Conservation (phyloP, 257 asterid genomes). For the Anisodus tanguticus region DNA sequence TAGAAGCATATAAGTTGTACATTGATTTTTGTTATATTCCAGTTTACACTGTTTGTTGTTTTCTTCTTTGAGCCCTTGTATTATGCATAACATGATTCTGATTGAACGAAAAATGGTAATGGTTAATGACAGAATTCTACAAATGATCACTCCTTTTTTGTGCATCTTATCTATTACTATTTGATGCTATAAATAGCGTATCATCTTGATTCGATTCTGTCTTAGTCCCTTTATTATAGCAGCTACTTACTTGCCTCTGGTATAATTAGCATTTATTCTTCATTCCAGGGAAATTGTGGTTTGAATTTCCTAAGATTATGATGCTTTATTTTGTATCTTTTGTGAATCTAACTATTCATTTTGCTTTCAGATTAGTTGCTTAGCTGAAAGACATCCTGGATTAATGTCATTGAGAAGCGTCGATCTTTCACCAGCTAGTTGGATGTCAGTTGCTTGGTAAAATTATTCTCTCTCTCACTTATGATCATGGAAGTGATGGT, state of each 20-base stretch:
- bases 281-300: background rate
- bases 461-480: background rate
- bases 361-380: conserved; percentile 45
- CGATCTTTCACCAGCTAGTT: conserved; percentile 62
- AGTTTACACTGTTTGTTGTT: background rate
- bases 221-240: background rate
- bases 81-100: background rate
- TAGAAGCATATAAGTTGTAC: background rate
- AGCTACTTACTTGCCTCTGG: background rate
- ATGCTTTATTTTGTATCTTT: background rate
- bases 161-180: conserved; percentile 6
- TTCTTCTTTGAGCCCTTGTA: conserved; percentile 4
- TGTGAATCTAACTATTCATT: conserved; percentile 19
- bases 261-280: background rate
- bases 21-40: background rate
- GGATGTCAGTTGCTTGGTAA: conserved; percentile 65
- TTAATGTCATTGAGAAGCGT: conserved; percentile 58
- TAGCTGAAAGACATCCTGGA: conserved; percentile 51
- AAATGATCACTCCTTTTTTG: background rate
- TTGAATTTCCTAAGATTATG: background rate
- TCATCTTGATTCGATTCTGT: conserved; percentile 19
- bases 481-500: background rate
- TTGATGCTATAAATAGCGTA: background rate
- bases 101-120: background rate
- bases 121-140: background rate